Evolutionary conservation across 495 filamentous ascomycete genomes (phyloP), one percentile per base, ranked within the genome.

Genomic region (Viridothelium virens): DNA sequence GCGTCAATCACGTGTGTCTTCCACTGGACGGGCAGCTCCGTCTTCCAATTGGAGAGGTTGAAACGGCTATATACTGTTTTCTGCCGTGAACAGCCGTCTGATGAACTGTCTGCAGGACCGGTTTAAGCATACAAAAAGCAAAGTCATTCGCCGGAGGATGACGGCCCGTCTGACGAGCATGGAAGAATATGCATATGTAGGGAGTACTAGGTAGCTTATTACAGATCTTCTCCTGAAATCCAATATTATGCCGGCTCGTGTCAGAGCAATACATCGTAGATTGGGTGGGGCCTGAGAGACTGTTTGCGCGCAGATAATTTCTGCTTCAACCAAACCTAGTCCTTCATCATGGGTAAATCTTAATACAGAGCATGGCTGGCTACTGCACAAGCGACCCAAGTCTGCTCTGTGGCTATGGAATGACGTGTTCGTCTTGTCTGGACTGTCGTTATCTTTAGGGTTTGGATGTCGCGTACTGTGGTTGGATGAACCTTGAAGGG

Each of bases 11-110:
- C 53, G 53, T 59, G 53, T 11, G 14, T 11, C 3, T 10, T 10
- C 53, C 3, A 36, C 3, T 3, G 31, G 53, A 36, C 33, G 33
- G 53, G 53, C 18, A 59, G 53, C 53, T 59, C 33, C 31, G 25
- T 11, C 53, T 59, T 59, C 53, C 53, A 59, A 59, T 59, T 31
- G 53, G 53, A 59, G 53, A 18, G 3, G 31, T 59, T 59, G 53
- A 18, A 59, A 31, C 53, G 53, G 53, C 53, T 59, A 59, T 59
- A 36, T 59, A 31, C 53, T 59, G 53, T 1, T 2, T 59, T 31
- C 31, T 59, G 53, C 25, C 53, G 31, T 59, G 14, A 7, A 59
- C 10, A 36, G 11, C 25, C 53, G 53, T 36, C 53, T 33, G 11
- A 34, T 9, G 3, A 31, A 36, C 53, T 59, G 53, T 14, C 25